phyloP scores from a whole-genome alignment of 495 filamentous ascomycete species.

The Penicillium ochrochloron region DNA sequence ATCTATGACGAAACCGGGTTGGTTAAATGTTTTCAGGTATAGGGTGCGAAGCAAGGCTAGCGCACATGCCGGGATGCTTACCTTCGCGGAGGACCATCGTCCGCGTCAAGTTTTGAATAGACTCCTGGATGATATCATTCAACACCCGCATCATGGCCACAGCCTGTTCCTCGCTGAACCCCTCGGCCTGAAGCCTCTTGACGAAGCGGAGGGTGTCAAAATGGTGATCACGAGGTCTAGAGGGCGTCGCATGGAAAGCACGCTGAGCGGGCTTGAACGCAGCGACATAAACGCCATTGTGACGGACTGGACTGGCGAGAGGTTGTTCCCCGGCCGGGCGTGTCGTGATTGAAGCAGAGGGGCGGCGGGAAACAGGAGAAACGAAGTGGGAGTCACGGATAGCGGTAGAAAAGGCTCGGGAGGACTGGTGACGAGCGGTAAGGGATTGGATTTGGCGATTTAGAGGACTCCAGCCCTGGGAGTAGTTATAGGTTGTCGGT shows the following conservation, averaged over 20 bases:
- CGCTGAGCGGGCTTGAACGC: constrained; percentile 48
- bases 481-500: constrained; percentile 22
- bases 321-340: constrained; percentile 27
- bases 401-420: constrained; percentile 32
- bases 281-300: constrained; percentile 56
- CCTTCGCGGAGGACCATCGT: constrained; percentile 98
- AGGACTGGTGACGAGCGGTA: constrained; percentile 19
- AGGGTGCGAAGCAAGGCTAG: neutral
- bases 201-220: constrained; percentile 99
- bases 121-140: constrained; percentile 96
- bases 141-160: constrained; percentile 97
- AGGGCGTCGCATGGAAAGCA: constrained; percentile 71
- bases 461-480: constrained; percentile 31
- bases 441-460: constrained; percentile 31
- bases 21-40: neutral
- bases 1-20: constrained; percentile 34
- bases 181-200: constrained; percentile 83
- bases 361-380: constrained; percentile 30
- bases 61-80: constrained; percentile 19
- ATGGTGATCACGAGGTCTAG: constrained; percentile 77
- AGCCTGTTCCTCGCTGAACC: constrained; percentile 93
- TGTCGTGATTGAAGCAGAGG: constrained; percentile 19
- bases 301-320: constrained; percentile 39
- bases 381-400: constrained; percentile 19
- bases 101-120: constrained; percentile 95